phyloP scores from a whole-genome alignment of 345 rosid species.

The Corchorus capsularis region DNA sequence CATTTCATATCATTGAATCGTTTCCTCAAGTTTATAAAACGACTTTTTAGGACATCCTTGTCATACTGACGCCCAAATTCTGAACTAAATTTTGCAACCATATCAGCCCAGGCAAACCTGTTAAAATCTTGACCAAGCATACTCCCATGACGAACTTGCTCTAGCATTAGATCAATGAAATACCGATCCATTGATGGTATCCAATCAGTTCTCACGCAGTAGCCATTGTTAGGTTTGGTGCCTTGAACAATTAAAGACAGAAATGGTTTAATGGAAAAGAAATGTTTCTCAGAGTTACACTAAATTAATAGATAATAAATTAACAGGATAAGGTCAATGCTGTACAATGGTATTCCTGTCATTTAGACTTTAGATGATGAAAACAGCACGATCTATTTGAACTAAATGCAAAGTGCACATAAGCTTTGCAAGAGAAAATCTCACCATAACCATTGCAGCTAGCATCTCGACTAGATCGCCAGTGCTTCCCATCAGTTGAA shows the following conservation, averaged over 20 bases:
- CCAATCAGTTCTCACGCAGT: conserved; percentile 39
- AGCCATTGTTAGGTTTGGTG: conserved; percentile 27
- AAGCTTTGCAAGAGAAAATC: conserved; percentile 10
- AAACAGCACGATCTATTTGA: neutral
- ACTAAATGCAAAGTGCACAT: neutral
- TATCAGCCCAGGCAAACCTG: conserved; percentile 46
- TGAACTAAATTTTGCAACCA: conserved; percentile 43
- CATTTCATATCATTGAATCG: conserved; percentile 32
- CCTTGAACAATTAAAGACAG: conserved; percentile 32
- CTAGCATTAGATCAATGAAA: conserved; percentile 52
- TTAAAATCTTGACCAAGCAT: conserved; percentile 35
- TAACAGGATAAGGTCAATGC: neutral
- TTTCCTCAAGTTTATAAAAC: conserved; percentile 34
- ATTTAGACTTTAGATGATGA: neutral
- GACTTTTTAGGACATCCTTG: conserved; percentile 42
- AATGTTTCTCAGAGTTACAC: neutral
- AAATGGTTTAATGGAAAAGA: conserved; percentile 2
- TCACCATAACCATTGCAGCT: conserved; percentile 31
- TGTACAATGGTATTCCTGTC: neutral
- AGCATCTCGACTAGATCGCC: conserved; percentile 27
- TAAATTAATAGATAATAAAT: conserved; percentile 12
- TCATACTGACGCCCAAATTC: conserved; percentile 46
- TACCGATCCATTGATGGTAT: conserved; percentile 50
- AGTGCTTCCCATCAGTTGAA: conserved; percentile 25
- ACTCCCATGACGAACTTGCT: conserved; percentile 46